Evolutionary conservation across 2,329 filamentous ascomycete genomes (phyloP).

Genomic region (Penicillium thymicola): DNA sequence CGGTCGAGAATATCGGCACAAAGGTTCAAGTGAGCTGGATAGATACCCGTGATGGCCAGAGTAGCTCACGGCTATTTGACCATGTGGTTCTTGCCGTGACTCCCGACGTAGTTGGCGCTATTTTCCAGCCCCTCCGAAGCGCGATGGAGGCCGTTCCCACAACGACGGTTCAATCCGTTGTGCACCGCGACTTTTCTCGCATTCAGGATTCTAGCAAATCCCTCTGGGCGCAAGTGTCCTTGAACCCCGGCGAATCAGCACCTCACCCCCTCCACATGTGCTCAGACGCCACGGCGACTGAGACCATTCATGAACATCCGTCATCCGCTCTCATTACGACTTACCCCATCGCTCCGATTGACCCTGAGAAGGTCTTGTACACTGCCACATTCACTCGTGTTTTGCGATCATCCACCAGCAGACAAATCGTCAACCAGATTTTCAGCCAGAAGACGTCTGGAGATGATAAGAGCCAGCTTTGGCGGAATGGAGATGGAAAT

Average conservation of each 20-base stretch:
- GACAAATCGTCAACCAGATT: slow-evolving; percentile 4
- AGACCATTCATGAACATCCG: slow-evolving; percentile 7
- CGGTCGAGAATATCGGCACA: slow-evolving; percentile 16
- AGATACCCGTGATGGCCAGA: slow-evolving; percentile 7
- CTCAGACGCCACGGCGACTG: slow-evolving; percentile 2
- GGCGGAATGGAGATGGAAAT: slow-evolving; percentile 54
- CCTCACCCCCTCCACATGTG: slow-evolving; percentile 9
- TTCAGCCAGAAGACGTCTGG: background rate
- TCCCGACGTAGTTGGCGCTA: slow-evolving; percentile 48
- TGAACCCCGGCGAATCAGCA: background rate
- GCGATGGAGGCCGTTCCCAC: slow-evolving; percentile 28
- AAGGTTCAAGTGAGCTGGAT: slow-evolving; percentile 23
- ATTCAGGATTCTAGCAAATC: slow-evolving; percentile 9
- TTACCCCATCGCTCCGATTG: slow-evolving; percentile 2
- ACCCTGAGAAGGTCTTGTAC: slow-evolving; percentile 5
- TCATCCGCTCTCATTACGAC: slow-evolving; percentile 8
- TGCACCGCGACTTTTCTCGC: slow-evolving; percentile 36
- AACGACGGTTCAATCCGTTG: slow-evolving; percentile 36
- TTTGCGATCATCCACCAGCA: slow-evolving; percentile 7
- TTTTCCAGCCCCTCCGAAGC: slow-evolving; percentile 45
- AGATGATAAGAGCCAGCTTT: slow-evolving; percentile 25
- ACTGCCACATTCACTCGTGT: slow-evolving; percentile 11
- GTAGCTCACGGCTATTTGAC: slow-evolving; percentile 45
- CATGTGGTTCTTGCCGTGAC: slow-evolving; percentile 54
- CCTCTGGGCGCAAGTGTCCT: slow-evolving; percentile 2